Evolutionary conservation across 1,284 basidiomycete genomes (phyloP).

Genomic region (Leccinum pseudoinsigne): DNA sequence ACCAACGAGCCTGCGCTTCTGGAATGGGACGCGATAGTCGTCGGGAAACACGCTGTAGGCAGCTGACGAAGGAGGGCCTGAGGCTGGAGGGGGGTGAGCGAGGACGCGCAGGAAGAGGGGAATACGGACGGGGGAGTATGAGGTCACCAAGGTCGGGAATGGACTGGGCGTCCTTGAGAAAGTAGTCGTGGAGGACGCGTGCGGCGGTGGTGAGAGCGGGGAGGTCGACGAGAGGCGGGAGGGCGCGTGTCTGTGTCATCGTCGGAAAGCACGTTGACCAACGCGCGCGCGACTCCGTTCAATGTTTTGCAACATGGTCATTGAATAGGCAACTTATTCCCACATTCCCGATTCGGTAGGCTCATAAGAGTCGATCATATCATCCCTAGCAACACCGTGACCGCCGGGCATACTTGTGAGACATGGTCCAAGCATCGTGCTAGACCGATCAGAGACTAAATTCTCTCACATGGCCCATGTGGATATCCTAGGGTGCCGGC

Average conservation of each 20-base stretch:
- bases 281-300: neutral
- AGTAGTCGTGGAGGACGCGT: conserved; percentile 62
- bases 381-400: too few species aligned
- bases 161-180: conserved; percentile 67
- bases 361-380: neutral
- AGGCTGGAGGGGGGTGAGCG: conserved; percentile 40
- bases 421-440: too few species aligned
- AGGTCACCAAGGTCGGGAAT: conserved; percentile 75
- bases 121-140: conserved; percentile 38
- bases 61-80: conserved; percentile 63
- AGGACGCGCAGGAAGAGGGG: conserved; percentile 38
- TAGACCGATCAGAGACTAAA: too few species aligned
- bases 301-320: neutral
- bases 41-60: conserved; percentile 78
- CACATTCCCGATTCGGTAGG: neutral
- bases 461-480: conserved; percentile 55
- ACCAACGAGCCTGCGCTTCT: conserved; percentile 71
- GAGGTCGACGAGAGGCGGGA: conserved; percentile 52
- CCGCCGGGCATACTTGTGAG: too few species aligned
- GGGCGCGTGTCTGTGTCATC: conserved; percentile 31
- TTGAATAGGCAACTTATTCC: neutral
- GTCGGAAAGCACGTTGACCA: neutral
- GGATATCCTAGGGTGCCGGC: conserved; percentile 73
- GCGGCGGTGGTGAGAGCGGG: conserved; percentile 64
- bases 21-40: conserved; percentile 78